These are phyloP conservation scores for Ophiostoma sp. DNA, from an alignment of 2,329 filamentous ascomycete species.

Conservation along the genomic window DNA sequence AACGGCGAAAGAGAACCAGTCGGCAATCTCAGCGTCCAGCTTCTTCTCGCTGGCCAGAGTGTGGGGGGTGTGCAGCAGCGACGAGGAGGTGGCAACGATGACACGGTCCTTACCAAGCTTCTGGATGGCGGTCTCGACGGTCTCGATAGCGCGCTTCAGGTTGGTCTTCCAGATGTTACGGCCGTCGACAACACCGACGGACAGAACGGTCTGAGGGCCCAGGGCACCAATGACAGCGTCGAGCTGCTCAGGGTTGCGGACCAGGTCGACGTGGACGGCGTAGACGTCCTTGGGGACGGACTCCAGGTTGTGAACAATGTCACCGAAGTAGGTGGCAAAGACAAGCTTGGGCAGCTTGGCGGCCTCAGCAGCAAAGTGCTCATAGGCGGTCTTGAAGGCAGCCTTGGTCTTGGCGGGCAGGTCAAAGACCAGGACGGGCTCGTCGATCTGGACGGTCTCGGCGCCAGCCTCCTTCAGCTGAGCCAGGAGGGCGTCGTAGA, in stretches of 20 bases:
- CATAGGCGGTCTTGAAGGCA: constrained; percentile 97
- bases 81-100: constrained; percentile 94
- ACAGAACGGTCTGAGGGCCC: constrained; percentile 85
- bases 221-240: constrained; percentile 79
- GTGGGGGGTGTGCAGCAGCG: constrained; percentile 97
- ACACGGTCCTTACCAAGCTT: constrained; percentile 97
- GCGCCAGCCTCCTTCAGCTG: constrained; percentile 96
- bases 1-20: constrained; percentile 98
- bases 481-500: constrained; percentile 89
- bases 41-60: constrained; percentile 98
- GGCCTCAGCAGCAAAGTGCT: constrained; percentile 77
- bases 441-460: constrained; percentile 96
- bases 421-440: constrained; percentile 95
- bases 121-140: constrained; percentile 84
- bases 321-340: constrained; percentile 97
- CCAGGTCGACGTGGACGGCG: constrained; percentile 90
- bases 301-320: constrained; percentile 98
- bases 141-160: constrained; percentile 92
- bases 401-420: constrained; percentile 86
- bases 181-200: constrained; percentile 94
- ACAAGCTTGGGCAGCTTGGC: constrained; percentile 82
- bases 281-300: constrained; percentile 77
- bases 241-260: constrained; percentile 97
- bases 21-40: constrained; percentile 85
- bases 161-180: constrained; percentile 99